These are phyloP conservation scores for Apiotrichum laibachii DNA, from an alignment of 1,284 basidiomycete genomes.

Conservation along the genomic window DNA sequence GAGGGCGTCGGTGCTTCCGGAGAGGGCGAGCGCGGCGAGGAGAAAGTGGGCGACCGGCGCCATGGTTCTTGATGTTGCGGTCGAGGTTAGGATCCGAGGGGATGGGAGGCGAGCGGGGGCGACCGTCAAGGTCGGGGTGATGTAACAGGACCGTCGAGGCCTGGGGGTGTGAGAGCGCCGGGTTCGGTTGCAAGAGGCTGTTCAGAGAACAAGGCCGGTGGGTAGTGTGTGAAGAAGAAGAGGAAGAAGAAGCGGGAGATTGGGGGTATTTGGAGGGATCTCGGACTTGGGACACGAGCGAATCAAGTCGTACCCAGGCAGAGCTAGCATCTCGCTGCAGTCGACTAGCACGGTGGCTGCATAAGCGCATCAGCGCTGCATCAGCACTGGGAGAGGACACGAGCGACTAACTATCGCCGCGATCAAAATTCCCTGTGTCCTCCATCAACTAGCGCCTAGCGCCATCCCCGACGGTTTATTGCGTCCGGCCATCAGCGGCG, in stretches of 20 bases:
- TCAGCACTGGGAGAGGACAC: too few species aligned
- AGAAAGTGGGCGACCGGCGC: conserved; percentile 39
- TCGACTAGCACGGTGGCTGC: too few species aligned
- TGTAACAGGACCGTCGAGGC: conserved; percentile 13
- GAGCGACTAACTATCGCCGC: too few species aligned
- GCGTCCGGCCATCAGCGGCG: too few species aligned
- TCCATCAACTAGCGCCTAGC: too few species aligned
- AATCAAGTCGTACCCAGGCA: neutral
- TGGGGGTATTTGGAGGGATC: conserved; percentile 2
- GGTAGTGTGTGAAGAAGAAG: conserved; percentile 7
- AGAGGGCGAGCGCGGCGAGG: conserved; percentile 19
- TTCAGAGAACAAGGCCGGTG: neutral
- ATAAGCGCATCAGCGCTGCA: too few species aligned
- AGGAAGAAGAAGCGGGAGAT: neutral
- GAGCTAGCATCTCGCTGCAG: too few species aligned
- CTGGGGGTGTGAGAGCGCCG: conserved; percentile 11
- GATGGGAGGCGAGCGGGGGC: neutral
- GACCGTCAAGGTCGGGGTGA: conserved; percentile 37
- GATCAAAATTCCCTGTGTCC: too few species aligned
- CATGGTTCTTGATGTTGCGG: conserved; percentile 20
- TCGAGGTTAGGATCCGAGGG: neutral
- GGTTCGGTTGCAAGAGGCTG: conserved; percentile 22
- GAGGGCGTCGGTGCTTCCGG: conserved; percentile 26
- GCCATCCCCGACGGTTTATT: too few species aligned
- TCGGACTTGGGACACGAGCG: neutral